phyloP scores from a whole-genome alignment of 306 rosid species.

The Cucumis melo region DNA sequence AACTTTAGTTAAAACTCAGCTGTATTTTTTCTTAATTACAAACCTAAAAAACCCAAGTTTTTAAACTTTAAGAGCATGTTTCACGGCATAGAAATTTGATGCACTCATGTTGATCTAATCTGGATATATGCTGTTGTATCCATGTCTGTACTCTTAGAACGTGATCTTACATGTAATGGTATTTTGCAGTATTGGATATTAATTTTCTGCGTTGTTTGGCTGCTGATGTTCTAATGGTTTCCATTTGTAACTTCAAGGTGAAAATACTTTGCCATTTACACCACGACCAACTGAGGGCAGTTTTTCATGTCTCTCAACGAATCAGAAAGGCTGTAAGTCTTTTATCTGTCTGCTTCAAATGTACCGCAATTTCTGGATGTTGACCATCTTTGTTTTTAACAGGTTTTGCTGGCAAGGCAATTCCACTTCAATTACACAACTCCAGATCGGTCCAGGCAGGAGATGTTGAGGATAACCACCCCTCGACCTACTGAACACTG shows the following conservation, averaged over 20 bases:
- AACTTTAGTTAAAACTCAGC: background rate
- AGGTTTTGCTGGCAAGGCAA: constrained; percentile 79
- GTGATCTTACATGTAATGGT: background rate
- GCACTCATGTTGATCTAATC: background rate
- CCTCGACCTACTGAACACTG: constrained; percentile 69
- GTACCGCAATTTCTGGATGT: background rate
- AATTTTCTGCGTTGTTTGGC: background rate
- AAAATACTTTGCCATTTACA: constrained; percentile 75
- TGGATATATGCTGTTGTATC: background rate
- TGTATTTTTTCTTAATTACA: background rate
- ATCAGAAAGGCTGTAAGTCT: constrained; percentile 76
- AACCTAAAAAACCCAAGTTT: background rate
- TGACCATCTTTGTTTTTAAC: background rate
- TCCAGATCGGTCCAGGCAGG: constrained; percentile 81
- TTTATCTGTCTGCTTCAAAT: background rate
- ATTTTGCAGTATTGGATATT: background rate
- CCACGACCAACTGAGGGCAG: constrained; percentile 86
- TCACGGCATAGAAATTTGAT: background rate
- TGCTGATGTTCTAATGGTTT: constrained; percentile 10
- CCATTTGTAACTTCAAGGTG: constrained; percentile 37
- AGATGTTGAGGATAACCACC: constrained; percentile 53
- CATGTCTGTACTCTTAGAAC: background rate
- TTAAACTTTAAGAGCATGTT: background rate
- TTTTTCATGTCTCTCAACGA: constrained; percentile 78
- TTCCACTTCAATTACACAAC: constrained; percentile 83